phyloP scores from a whole-genome alignment of 805 yeast genomes.

The Metschnikowia matae region DNA sequence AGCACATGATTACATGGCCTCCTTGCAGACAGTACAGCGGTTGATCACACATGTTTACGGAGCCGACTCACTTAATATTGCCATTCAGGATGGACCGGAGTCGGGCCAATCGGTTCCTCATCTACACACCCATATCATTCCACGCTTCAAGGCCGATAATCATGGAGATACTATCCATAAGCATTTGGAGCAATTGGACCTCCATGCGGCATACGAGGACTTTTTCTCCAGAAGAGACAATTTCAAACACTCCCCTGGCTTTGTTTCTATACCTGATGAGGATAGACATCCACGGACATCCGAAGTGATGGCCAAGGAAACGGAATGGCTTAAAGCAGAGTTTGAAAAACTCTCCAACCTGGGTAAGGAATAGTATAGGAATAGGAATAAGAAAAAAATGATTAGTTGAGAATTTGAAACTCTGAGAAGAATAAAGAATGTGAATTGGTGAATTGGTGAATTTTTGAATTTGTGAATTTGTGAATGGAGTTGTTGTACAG shows the following conservation, averaged over 20 bases:
- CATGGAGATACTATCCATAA: constrained; percentile 62
- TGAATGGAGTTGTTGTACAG: too few species aligned
- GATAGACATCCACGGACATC: constrained; percentile 53
- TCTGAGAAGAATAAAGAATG: too few species aligned
- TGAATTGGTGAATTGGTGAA: too few species aligned
- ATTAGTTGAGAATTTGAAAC: too few species aligned
- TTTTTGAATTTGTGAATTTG: too few species aligned
- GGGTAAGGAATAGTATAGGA: too few species aligned
- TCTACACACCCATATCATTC: constrained; percentile 89
- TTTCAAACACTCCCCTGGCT: constrained; percentile 27
- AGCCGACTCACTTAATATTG: constrained; percentile 82
- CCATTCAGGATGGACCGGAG: constrained; percentile 94
- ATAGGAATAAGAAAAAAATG: too few species aligned
- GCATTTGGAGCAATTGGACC: constrained; percentile 54
- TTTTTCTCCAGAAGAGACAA: constrained; percentile 20
- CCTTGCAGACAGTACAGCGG: constrained; percentile 66
- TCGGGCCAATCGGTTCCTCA: constrained; percentile 98
- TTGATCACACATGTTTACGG: constrained; percentile 64
- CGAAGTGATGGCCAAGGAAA: constrained; percentile 72
- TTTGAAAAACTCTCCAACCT: constrained; percentile 26
- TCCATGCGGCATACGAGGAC: constrained; percentile 29
- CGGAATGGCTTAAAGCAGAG: constrained; percentile 47
- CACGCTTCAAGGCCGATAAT: constrained; percentile 60
- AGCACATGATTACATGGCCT: constrained; percentile 67
- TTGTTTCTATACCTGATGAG: constrained; percentile 41